Percentiles rank a stretch among this genome's conserved stretches.
Conservation (phyloP, 768 basidiomycete genomes). For the Leccinum rimulosum region DNA sequence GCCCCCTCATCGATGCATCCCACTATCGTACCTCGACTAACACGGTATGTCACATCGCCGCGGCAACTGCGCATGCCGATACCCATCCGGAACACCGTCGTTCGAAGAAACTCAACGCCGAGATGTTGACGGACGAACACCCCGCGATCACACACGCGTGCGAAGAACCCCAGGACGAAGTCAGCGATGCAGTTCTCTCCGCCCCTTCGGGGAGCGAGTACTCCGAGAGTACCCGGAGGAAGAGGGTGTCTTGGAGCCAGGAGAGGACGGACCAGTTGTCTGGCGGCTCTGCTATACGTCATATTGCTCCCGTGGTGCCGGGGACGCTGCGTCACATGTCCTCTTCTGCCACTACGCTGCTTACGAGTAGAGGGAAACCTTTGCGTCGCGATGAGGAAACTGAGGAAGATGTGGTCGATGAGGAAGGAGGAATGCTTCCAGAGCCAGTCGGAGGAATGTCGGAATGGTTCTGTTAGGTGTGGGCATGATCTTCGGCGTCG, state of each 20-base stretch:
- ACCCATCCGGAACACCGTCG: slow-evolving; percentile 37
- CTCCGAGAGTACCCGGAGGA: slow-evolving; percentile 65
- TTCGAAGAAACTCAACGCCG: slow-evolving; percentile 27
- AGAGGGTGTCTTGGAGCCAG: slow-evolving; percentile 67
- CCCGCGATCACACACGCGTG: slow-evolving; percentile 13
- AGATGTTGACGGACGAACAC: slow-evolving; percentile 21
- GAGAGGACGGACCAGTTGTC: slow-evolving; percentile 54
- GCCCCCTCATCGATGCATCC: slow-evolving; percentile 52
- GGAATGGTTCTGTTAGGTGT: slow-evolving; percentile 80
- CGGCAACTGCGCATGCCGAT: slow-evolving; percentile 64
- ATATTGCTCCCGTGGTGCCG: slow-evolving; percentile 32
- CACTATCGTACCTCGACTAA: slow-evolving; percentile 68
- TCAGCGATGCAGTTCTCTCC: slow-evolving; percentile 51
- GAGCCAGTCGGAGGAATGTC: slow-evolving; percentile 66
- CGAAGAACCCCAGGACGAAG: slow-evolving; percentile 38
- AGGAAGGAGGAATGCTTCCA: slow-evolving; percentile 42
- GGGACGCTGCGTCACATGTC: slow-evolving; percentile 32
- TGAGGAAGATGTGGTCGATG: slow-evolving; percentile 24
- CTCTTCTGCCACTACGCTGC: slow-evolving; percentile 17
- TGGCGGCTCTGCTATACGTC: slow-evolving; percentile 44
- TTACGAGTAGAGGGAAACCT: slow-evolving; percentile 43
- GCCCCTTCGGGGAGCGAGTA: slow-evolving; percentile 72
- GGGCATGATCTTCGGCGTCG: slow-evolving; percentile 72
- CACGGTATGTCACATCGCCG: slow-evolving; percentile 71
- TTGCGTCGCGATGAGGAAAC: slow-evolving; percentile 37